These are phyloP conservation scores for Leishmania major DNA, from an alignment of 208 protist genomes.

Conservation along the genomic window DNA sequence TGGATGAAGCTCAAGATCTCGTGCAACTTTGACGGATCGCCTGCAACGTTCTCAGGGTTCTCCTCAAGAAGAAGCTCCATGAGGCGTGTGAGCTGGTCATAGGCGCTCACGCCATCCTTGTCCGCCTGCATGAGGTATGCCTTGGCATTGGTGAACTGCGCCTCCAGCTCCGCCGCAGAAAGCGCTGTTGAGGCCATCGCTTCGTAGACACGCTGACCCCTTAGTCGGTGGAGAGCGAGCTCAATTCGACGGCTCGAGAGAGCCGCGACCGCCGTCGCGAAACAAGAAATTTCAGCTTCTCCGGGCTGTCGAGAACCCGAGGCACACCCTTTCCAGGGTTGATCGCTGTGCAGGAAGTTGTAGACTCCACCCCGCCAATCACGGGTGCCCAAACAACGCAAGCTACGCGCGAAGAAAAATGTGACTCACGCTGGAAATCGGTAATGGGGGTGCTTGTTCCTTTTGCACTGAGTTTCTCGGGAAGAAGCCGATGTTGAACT, in stretches of 20 bases:
- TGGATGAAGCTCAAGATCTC: conserved; percentile 81
- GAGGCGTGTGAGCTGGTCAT: conserved; percentile 90
- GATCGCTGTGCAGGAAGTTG: not conserved
- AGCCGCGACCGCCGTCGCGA: not conserved
- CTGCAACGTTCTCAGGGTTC: conserved; percentile 67
- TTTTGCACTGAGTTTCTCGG: not conserved
- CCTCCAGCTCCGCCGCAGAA: conserved; percentile 43
- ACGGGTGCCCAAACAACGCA: not conserved
- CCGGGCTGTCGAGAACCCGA: not conserved
- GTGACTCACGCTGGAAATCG: not conserved
- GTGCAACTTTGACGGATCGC: conserved; percentile 73
- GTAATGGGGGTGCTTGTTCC: not conserved
- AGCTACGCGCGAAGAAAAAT: not conserved
- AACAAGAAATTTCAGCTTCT: not conserved
- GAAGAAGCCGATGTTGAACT: not conserved
- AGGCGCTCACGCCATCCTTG: conserved; percentile 89
- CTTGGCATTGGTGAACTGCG: conserved; percentile 84
- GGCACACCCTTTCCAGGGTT: not conserved
- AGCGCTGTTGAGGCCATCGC: conserved; percentile 33
- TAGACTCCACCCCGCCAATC: not conserved
- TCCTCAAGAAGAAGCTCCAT: conserved; percentile 86
- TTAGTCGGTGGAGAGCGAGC: not conserved
- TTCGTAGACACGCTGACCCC: not conserved
- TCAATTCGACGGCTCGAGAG: conserved; percentile 2
- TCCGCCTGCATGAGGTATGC: conserved; percentile 89